A percentile compares a stretch with the other conserved stretches of the same genome.
Evolutionary conservation across 129 eudicot species (phyloP).

Genomic region (Pseudognaphalium luteoalbum): DNA sequence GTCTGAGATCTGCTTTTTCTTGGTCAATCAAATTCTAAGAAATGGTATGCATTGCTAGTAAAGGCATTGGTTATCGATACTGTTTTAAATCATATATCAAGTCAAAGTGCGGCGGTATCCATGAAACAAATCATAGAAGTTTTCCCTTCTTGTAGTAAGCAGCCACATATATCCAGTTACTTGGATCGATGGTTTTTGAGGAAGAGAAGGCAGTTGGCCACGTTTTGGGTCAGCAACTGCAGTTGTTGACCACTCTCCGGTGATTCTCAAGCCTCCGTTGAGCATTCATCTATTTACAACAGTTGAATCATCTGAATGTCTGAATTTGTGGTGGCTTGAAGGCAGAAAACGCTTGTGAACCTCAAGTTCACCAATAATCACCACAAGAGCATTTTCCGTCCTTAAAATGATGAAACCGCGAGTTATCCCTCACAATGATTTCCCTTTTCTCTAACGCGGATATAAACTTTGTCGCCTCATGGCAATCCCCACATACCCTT

Average conservation of each 20-base stretch:
- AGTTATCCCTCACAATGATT: constrained; percentile 75
- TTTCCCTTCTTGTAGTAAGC: not conserved
- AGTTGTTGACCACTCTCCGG: not conserved
- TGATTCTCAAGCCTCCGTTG: not conserved
- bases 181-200: not conserved
- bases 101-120: not conserved
- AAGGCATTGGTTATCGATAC: not conserved
- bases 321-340: not conserved
- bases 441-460: constrained; percentile 71
- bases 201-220: not conserved
- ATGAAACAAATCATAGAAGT: not conserved
- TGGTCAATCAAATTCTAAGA: no score
- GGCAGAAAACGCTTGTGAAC: constrained; percentile 1
- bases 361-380: constrained; percentile 72
- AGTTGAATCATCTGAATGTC: not conserved
- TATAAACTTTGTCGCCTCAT: constrained; percentile 60
- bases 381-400: constrained; percentile 76
- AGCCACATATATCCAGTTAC: not conserved
- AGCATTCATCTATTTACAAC: not conserved
- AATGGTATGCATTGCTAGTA: not conserved
- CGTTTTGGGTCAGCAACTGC: not conserved
- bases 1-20: not conserved
- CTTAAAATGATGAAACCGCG: constrained; percentile 74
- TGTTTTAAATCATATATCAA: not conserved
- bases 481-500: constrained; percentile 85